Evolutionary conservation across 2,329 filamentous ascomycete species (phyloP).

Genomic region (Claviceps paspali): DNA sequence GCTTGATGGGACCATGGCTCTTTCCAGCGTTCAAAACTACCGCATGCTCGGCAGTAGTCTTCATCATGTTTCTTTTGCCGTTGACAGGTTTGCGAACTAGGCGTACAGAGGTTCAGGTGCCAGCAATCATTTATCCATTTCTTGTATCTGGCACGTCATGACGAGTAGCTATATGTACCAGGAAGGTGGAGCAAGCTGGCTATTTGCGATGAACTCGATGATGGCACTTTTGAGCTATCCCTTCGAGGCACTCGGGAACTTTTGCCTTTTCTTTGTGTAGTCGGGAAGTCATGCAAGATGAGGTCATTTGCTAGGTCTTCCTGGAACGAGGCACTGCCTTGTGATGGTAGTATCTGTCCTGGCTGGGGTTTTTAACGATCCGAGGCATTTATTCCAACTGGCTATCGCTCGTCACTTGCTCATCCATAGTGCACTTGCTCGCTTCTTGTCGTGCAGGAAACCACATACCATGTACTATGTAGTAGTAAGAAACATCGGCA

Average conservation of each 20-base stretch:
- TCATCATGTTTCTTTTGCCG: slow-evolving; percentile 10
- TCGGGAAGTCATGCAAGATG: too few relatives aligned
- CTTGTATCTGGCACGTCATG: not conserved
- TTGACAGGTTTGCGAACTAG: slow-evolving; percentile 5
- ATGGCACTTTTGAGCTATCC: not conserved
- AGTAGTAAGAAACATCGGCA: too few relatives aligned
- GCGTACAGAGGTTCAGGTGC: slow-evolving; percentile 4
- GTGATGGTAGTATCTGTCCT: too few relatives aligned
- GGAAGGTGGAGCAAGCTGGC: not conserved
- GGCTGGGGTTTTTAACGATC: too few relatives aligned
- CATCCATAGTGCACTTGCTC: too few relatives aligned
- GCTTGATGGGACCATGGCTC: slow-evolving; percentile 9
- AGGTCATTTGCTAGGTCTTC: too few relatives aligned
- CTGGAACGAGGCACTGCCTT: too few relatives aligned
- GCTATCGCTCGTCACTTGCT: too few relatives aligned
- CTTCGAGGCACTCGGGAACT: too few relatives aligned
- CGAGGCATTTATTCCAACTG: too few relatives aligned
- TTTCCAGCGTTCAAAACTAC: not conserved
- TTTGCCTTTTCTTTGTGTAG: not conserved
- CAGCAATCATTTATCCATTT: not conserved
- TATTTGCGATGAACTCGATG: not conserved
- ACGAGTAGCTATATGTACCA: not conserved
- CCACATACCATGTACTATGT: too few relatives aligned
- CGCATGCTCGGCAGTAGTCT: not conserved
- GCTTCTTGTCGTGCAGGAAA: too few relatives aligned